Evolutionary conservation across 2,329 filamentous ascomycete species (phyloP).

Genomic region (Rutstroemia sp.): DNA sequence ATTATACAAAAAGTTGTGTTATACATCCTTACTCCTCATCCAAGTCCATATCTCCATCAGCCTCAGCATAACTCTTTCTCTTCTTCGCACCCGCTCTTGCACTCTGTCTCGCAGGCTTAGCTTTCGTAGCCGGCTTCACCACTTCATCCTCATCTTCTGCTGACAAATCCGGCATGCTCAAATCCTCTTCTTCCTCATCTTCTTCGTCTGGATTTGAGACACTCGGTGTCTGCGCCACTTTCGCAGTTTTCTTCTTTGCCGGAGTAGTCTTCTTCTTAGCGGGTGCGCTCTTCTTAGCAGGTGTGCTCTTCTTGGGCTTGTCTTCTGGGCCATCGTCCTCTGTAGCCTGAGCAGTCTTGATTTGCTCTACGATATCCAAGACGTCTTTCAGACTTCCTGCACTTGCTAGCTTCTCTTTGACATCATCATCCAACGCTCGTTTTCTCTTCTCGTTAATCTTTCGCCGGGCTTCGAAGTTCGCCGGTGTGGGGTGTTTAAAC

Average conservation of each 20-base stretch:
- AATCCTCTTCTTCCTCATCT: conserved; percentile 26
- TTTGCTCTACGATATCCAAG: conserved; percentile 21
- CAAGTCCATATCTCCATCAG: conserved; percentile 1
- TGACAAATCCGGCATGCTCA: conserved; percentile 34
- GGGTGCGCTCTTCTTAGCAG: conserved; percentile 14
- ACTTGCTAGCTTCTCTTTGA: conserved; percentile 17
- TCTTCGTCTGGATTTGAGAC: conserved; percentile 14
- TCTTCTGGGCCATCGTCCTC: background rate
- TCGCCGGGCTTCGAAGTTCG: conserved; percentile 24
- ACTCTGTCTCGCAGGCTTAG: conserved; percentile 16
- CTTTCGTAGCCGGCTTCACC: background rate
- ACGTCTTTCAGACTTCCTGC: conserved; percentile 20
- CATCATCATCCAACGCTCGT: conserved; percentile 15
- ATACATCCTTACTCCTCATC: background rate
- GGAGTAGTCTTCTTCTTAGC: conserved; percentile 22
- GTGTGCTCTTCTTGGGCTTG: conserved; percentile 14
- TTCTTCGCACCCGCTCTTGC: conserved; percentile 16
- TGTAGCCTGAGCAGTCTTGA: conserved; percentile 12
- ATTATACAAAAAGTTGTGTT: background rate
- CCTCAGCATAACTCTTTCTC: conserved; percentile 7
- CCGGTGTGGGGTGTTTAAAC: conserved; percentile 24
- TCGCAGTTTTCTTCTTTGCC: conserved; percentile 19
- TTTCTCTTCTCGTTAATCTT: conserved; percentile 16
- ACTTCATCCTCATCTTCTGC: conserved; percentile 24
- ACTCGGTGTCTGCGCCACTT: background rate